Evolutionary conservation across 805 yeast genomes (phyloP).

Genomic region (Metschnikowia chrysomelidarum): DNA sequence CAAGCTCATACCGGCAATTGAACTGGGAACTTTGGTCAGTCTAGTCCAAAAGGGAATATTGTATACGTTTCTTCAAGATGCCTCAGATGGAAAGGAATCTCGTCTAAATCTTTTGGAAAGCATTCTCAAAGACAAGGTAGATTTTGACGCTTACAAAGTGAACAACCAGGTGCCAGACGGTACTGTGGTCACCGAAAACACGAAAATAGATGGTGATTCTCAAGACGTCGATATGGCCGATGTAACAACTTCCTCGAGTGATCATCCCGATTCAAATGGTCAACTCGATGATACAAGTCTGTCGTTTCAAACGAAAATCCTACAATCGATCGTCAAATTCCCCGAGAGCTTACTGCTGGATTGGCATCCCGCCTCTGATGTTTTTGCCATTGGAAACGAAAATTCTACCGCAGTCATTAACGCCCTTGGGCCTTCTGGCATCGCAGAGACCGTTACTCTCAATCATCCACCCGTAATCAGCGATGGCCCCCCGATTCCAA

Average conservation of each 20-base stretch:
- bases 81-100: conserved; percentile 32
- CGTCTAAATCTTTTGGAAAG: conserved; percentile 47
- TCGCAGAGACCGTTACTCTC: conserved; percentile 30
- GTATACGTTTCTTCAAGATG: conserved; percentile 66
- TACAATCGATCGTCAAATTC: conserved; percentile 38
- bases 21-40: conserved; percentile 79
- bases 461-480: conserved; percentile 34
- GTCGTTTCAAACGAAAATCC: conserved; percentile 28
- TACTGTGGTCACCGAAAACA: neutral
- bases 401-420: conserved; percentile 47
- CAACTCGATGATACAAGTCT: conserved; percentile 1
- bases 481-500: conserved; percentile 16
- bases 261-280: neutral
- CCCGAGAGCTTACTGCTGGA: conserved; percentile 45
- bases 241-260: neutral
- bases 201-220: too few relatives aligned
- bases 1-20: conserved; percentile 47
- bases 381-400: conserved; percentile 55
- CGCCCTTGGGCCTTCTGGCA: conserved; percentile 28
- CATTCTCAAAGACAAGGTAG: conserved; percentile 42
- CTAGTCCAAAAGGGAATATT: conserved; percentile 84
- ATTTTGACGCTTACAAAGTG: conserved; percentile 15
- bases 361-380: conserved; percentile 56
- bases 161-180: too few relatives aligned
- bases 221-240: conserved; percentile 6